These are phyloP conservation scores for Entomortierella beljakovae DNA, from an alignment of 192 early-diverging fungal species.

Conservation along the genomic window DNA sequence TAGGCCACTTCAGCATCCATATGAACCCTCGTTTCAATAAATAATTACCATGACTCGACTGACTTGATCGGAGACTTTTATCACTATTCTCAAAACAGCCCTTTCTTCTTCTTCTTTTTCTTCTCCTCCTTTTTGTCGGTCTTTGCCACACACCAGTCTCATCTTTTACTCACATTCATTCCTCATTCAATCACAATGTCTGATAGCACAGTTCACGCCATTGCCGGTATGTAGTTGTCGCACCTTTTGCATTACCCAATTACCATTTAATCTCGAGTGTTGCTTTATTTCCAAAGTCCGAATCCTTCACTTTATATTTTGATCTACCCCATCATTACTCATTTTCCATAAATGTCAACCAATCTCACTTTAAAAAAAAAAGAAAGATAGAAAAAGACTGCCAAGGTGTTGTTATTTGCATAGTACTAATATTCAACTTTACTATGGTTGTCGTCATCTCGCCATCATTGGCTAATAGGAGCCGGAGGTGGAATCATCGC, in stretches of 20 bases:
- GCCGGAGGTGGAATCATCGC: slow-evolving; percentile 91
- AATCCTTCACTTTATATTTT: too few relatives aligned
- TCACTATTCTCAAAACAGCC: not conserved
- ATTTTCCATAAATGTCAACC: too few relatives aligned
- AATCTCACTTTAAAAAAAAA: too few relatives aligned
- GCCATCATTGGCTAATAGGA: slow-evolving; percentile 52
- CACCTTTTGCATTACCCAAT: not conserved
- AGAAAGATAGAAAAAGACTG: too few relatives aligned
- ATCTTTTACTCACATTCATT: slow-evolving; percentile 7
- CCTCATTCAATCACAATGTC: slow-evolving; percentile 56
- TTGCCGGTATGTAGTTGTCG: slow-evolving; percentile 60
- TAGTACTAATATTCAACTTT: not conserved
- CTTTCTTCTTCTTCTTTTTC: slow-evolving; percentile 25
- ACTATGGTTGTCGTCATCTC: not conserved
- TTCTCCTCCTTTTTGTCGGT: slow-evolving; percentile 5
- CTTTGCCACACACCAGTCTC: slow-evolving; percentile 3
- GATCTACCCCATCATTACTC: too few relatives aligned
- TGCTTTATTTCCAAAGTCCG: too few relatives aligned
- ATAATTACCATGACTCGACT: too few relatives aligned
- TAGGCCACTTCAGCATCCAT: too few relatives aligned
- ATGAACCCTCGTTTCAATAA: too few relatives aligned
- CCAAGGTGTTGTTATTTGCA: not conserved
- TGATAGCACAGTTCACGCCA: slow-evolving; percentile 70
- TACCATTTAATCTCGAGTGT: too few relatives aligned
- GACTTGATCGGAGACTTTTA: too few relatives aligned